These are phyloP conservation scores for Fusarium oligoseptatum DNA, from an alignment of 2,329 filamentous ascomycete species.

Conservation along the genomic window DNA sequence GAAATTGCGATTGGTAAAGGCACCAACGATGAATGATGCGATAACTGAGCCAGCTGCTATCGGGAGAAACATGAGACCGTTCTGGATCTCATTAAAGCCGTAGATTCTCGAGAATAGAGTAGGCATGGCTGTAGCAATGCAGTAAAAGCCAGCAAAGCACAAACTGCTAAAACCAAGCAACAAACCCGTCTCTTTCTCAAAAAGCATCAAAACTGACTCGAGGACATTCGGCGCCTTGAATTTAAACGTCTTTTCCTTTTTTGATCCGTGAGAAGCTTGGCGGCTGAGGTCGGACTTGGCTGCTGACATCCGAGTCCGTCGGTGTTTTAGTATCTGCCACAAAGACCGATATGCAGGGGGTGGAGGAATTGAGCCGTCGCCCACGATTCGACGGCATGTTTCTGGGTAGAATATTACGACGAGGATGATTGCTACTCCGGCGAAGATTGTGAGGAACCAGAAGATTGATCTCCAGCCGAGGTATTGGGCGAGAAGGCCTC, in stretches of 20 bases:
- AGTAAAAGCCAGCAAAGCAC: constrained; percentile 65
- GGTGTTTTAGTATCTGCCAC: constrained; percentile 47
- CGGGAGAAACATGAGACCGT: constrained; percentile 68
- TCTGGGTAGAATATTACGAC: constrained; percentile 67
- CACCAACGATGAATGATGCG: constrained; percentile 62
- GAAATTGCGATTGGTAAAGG: constrained; percentile 76
- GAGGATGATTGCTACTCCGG: constrained; percentile 56
- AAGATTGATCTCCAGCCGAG: constrained; percentile 73
- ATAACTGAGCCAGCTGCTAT: constrained; percentile 63
- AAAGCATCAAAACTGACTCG: constrained; percentile 55
- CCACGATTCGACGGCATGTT: constrained; percentile 63
- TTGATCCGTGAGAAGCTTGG: constrained; percentile 30
- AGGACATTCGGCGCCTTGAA: constrained; percentile 58
- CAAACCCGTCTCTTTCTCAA: constrained; percentile 58
- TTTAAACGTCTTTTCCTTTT: constrained; percentile 46
- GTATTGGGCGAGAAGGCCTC: constrained; percentile 68
- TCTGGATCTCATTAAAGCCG: constrained; percentile 66
- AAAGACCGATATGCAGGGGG: constrained; percentile 54
- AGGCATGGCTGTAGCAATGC: constrained; percentile 60
- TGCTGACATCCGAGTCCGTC: constrained; percentile 18
- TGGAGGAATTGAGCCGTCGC: constrained; percentile 63
- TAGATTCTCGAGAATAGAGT: constrained; percentile 65
- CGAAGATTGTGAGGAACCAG: constrained; percentile 69
- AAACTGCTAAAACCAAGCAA: constrained; percentile 60
- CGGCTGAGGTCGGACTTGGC: constrained; percentile 19